Conservation (phyloP, 2,329 filamentous ascomycete species). For the Trichoderma pleuroti region DNA sequence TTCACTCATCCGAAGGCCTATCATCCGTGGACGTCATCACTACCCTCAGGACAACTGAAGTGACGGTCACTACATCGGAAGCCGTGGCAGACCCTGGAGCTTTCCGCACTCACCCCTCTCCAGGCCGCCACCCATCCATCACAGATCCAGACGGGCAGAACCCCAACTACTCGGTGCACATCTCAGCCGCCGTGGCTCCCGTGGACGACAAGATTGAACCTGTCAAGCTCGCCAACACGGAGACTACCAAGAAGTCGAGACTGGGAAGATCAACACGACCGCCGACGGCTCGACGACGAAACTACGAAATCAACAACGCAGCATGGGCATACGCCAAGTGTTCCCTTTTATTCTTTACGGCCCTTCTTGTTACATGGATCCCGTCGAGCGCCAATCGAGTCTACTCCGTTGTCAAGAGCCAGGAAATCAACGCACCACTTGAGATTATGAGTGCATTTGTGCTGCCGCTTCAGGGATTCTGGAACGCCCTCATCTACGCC, state of each 20-base stretch:
- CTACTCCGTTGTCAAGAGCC: conserved; percentile 60
- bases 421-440: conserved; percentile 53
- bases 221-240: conserved; percentile 23
- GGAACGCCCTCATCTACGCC: conserved; percentile 77
- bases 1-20: conserved; percentile 47
- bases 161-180: conserved; percentile 49
- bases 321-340: conserved; percentile 69
- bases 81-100: conserved; percentile 20
- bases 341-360: conserved; percentile 67
- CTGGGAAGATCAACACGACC: neutral
- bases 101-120: conserved; percentile 25
- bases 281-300: conserved; percentile 31
- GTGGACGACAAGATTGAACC: conserved; percentile 27
- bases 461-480: conserved; percentile 77
- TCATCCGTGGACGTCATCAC: conserved; percentile 43
- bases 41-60: conserved; percentile 58
- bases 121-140: conserved; percentile 19
- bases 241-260: neutral
- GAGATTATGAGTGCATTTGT: conserved; percentile 71
- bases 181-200: conserved; percentile 37
- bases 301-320: conserved; percentile 57
- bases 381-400: conserved; percentile 75
- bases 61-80: conserved; percentile 57
- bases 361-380: conserved; percentile 70
- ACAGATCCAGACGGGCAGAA: conserved; percentile 12